Conservation (phyloP, 768 basidiomycete species). For the Mycena leptocephala region DNA sequence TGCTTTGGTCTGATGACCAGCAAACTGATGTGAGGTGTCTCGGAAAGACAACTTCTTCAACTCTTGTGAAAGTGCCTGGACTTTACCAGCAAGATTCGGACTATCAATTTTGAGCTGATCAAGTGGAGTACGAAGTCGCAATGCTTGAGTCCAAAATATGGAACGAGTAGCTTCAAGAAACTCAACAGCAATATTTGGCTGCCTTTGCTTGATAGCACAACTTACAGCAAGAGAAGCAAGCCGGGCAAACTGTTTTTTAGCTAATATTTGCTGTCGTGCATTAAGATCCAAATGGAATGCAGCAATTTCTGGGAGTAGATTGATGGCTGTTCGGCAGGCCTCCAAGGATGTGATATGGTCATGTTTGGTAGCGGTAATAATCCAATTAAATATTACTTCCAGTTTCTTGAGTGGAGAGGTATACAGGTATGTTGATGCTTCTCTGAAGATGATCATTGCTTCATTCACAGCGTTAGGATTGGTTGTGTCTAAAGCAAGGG, state of each 20-base stretch:
- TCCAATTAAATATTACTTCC: neutral
- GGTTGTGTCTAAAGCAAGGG: slow-evolving; percentile 29
- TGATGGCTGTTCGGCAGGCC: neutral
- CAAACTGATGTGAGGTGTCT: neutral
- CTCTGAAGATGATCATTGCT: neutral
- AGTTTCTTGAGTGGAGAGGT: neutral
- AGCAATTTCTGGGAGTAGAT: slow-evolving; percentile 15
- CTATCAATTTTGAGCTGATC: neutral
- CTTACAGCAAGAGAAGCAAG: slow-evolving; percentile 2
- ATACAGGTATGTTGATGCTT: neutral
- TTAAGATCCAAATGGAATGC: slow-evolving; percentile 14
- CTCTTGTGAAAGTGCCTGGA: neutral
- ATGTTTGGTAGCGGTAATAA: neutral
- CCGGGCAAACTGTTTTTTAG: neutral
- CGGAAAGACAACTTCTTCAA: neutral
- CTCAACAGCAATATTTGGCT: slow-evolving; percentile 15
- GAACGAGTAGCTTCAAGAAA: slow-evolving; percentile 20
- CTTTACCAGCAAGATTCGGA: neutral
- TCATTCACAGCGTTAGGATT: slow-evolving; percentile 43
- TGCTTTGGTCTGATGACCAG: slow-evolving; percentile 15
- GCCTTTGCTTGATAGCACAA: neutral
- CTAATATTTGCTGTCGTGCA: neutral
- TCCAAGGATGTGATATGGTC: neutral
- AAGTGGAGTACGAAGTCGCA: slow-evolving; percentile 8
- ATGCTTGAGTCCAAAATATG: neutral